These are phyloP conservation scores for Phoma sp. DNA, from an alignment of 2,329 filamentous ascomycete genomes.

Conservation along the genomic window DNA sequence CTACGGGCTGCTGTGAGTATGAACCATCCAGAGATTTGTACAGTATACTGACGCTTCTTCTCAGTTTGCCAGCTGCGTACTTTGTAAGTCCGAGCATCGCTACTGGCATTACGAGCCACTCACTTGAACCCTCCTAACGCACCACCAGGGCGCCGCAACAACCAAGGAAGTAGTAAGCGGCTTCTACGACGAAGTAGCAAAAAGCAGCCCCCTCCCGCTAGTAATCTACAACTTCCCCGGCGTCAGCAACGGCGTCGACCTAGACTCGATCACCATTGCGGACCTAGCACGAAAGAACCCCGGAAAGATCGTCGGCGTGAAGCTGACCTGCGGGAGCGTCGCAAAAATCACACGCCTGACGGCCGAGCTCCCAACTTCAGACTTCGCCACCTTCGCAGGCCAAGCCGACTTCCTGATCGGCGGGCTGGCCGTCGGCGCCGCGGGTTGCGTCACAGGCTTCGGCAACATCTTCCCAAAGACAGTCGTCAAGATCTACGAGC, in stretches of 20 bases:
- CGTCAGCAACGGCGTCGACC: slow-evolving; percentile 70
- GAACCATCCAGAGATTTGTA: neutral
- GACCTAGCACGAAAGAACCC: slow-evolving; percentile 60
- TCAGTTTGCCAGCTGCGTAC: slow-evolving; percentile 52
- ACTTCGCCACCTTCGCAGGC: slow-evolving; percentile 73
- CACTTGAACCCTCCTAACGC: too few relatives aligned
- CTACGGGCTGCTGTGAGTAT: slow-evolving; percentile 47
- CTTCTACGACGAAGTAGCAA: slow-evolving; percentile 60
- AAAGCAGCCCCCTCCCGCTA: slow-evolving; percentile 65
- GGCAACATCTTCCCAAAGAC: slow-evolving; percentile 64
- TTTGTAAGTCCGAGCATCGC: slow-evolving; percentile 17
- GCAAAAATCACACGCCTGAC: slow-evolving; percentile 72
- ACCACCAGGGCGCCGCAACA: slow-evolving; percentile 46
- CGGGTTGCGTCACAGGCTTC: slow-evolving; percentile 65
- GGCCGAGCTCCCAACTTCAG: slow-evolving; percentile 55
- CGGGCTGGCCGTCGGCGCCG: slow-evolving; percentile 59
- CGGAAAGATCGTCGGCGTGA: slow-evolving; percentile 71
- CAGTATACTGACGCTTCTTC: neutral
- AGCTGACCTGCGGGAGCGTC: slow-evolving; percentile 76
- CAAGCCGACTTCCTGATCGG: slow-evolving; percentile 74
- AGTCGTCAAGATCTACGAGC: slow-evolving; percentile 63
- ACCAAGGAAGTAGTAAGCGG: slow-evolving; percentile 50
- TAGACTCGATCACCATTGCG: slow-evolving; percentile 70
- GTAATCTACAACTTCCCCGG: slow-evolving; percentile 77
- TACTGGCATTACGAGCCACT: too few relatives aligned